Conservation (phyloP, 2,329 filamentous ascomycete genomes). For the Fusarium marasasianum region DNA sequence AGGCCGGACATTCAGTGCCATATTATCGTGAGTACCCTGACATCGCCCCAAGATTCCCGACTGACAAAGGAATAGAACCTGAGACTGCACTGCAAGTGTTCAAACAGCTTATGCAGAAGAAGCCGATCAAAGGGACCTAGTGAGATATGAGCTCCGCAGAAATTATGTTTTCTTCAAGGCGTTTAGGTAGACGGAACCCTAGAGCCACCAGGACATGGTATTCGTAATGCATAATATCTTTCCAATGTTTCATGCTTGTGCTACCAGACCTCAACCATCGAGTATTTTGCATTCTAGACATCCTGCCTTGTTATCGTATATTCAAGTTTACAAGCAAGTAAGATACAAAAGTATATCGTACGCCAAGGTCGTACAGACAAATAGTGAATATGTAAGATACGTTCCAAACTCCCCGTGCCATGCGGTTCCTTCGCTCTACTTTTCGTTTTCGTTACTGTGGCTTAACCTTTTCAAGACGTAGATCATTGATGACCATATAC, state of each 20-base stretch:
- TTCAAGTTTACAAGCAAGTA: not conserved
- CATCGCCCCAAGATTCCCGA: not conserved
- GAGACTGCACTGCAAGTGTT: conserved; percentile 42
- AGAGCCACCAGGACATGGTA: not conserved
- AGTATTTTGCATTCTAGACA: not conserved
- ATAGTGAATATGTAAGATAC: conserved; percentile 7
- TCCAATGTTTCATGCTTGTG: not conserved
- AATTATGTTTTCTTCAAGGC: not conserved
- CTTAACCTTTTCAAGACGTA: conserved; percentile 64
- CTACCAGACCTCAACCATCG: not conserved
- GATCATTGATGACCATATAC: conserved; percentile 96
- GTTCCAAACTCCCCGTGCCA: conserved; percentile 22
- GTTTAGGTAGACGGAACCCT: not conserved
- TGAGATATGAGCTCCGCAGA: not conserved
- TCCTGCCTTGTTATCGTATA: not conserved
- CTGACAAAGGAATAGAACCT: conserved; percentile 32
- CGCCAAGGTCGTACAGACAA: conserved; percentile 2
- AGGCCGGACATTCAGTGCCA: conserved; percentile 66
- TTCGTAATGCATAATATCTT: not conserved
- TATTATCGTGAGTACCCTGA: conserved; percentile 49
- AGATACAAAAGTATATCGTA: conserved; percentile 11
- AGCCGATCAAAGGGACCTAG: conserved; percentile 32
- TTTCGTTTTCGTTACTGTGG: conserved; percentile 3
- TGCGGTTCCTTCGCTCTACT: conserved; percentile 8
- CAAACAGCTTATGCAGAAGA: conserved; percentile 41